These are phyloP conservation scores for Tilletiopsis washingtonensis DNA, from an alignment of 1,284 basidiomycete genomes.

Conservation along the genomic window DNA sequence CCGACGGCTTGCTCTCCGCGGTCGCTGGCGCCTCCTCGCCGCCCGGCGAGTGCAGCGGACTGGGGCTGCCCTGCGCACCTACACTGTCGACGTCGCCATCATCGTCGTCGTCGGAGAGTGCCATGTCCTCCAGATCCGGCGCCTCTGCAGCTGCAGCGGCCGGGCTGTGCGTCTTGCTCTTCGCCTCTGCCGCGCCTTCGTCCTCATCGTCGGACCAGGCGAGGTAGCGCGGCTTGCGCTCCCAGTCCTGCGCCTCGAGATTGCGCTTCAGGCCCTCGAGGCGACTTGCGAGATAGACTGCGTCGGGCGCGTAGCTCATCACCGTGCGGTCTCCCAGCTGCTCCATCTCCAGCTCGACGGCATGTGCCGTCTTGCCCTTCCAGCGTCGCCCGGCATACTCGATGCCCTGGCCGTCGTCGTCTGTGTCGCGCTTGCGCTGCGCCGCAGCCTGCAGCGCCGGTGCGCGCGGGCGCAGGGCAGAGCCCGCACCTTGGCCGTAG, in stretches of 20 bases:
- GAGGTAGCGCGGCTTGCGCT: conserved; percentile 18
- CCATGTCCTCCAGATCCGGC: not conserved
- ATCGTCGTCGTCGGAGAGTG: not conserved
- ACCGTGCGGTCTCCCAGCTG: conserved; percentile 27
- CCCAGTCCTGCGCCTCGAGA: conserved; percentile 19
- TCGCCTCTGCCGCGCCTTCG: conserved; percentile 6
- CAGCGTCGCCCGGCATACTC: conserved; percentile 24
- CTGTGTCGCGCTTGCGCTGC: conserved; percentile 1
- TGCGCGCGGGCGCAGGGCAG: not conserved
- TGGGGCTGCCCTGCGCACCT: not conserved
- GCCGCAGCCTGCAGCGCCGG: not conserved
- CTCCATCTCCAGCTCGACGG: conserved; percentile 39
- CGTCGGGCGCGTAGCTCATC: conserved; percentile 39
- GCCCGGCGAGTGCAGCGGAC: not conserved
- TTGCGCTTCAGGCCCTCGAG: conserved; percentile 33
- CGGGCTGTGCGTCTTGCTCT: not conserved
- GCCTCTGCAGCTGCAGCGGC: not conserved
- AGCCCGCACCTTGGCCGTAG: conserved; percentile 8
- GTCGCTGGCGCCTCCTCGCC: no score
- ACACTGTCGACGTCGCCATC: not conserved
- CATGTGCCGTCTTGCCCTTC: conserved; percentile 42
- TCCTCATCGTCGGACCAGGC: conserved; percentile 22
- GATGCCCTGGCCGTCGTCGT: conserved; percentile 18
- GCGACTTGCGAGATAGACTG: conserved; percentile 33
- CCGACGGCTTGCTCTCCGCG: no score